Evolutionary conservation across 768 basidiomycete species (phyloP).

Genomic region (Collybiopsis confluens): DNA sequence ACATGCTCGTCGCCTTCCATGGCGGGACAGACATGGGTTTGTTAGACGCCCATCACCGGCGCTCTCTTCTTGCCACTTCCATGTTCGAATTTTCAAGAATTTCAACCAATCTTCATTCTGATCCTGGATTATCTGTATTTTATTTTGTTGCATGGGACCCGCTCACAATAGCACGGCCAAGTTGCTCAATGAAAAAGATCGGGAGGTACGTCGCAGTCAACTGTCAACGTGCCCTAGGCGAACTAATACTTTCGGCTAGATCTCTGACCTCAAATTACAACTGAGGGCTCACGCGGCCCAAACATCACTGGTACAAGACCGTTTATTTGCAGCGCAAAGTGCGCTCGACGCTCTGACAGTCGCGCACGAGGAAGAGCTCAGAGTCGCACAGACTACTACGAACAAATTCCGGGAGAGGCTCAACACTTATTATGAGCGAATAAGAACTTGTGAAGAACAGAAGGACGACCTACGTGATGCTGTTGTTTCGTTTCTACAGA

Average conservation of each 20-base stretch:
- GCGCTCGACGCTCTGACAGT: slow-evolving; percentile 40
- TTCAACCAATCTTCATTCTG: neutral
- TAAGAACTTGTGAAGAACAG: slow-evolving; percentile 38
- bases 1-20: neutral
- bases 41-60: neutral
- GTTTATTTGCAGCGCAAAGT: slow-evolving; percentile 46
- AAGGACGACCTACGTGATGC: slow-evolving; percentile 51
- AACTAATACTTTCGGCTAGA: slow-evolving; percentile 12
- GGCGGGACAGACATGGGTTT: neutral
- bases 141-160: neutral
- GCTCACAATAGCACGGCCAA: neutral
- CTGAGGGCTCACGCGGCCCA: slow-evolving; percentile 33
- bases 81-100: neutral
- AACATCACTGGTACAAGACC: slow-evolving; percentile 38
- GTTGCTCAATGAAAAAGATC: neutral
- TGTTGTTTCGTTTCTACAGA: slow-evolving; percentile 49
- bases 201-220: neutral
- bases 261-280: slow-evolving; percentile 23
- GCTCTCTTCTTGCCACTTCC: neutral
- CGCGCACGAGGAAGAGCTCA: slow-evolving; percentile 37
- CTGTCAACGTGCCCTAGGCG: no score
- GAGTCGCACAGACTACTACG: slow-evolving; percentile 25
- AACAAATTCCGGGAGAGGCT: slow-evolving; percentile 33
- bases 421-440: slow-evolving; percentile 26
- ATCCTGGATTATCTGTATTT: neutral